Base-by-base conservation (phyloP, 2,329 filamentous ascomycete genomes). In the Ceratocystiopsis sp. region DNA sequence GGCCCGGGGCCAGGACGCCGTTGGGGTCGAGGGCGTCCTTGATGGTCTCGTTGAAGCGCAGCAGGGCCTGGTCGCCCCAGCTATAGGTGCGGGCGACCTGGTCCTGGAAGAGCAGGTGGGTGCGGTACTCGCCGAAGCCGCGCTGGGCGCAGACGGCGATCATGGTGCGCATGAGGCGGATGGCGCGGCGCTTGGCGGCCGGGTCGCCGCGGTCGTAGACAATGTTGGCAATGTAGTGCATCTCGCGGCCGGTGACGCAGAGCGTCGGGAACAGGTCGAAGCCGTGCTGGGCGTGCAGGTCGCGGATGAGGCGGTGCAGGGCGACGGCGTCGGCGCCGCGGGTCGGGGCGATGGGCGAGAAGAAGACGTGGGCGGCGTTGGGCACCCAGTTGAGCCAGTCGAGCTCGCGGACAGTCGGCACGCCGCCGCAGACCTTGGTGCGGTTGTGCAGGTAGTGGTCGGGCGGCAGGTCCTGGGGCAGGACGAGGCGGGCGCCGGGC, bases 141-240 rank as follows among this genome's bases (percentile, higher is more conserved):
- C 53, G 46, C 2, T 49, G 51, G 0, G 60, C 60, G 38, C 56
- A 58, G 36, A 60, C 59, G 21, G 54, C 54, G 42, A 60, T 56
- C 36, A 60, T 49, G 1, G 49, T 50, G 13, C 52, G 54, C 48
- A 67, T 61, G 11, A 64, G 50, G 40, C 53, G 49, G 42, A 50
- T 42, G 6, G 49, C 48, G 12, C 56, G 46, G 40, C 57, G 51
- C 42, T 53, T 49, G 3, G 41, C 44, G 19, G 59, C 55, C 0
- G 54, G 49, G 35, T 62, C 54, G 38, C 54, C 58, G 2, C 59
- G 56, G 49, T 68, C 57, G 50, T 62, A 68, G 17, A 67, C 57
- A 37, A 68, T 60, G 44, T 39, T 63, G 60, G 70, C 63, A 45
- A 73, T 72, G 51, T 71, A 65, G 52, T 73, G 69, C 61, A 73